A percentile compares a stretch with the other conserved stretches of the same genome.
These are phyloP conservation scores for Hypoxylon sp. DNA, from an alignment of 2,329 filamentous ascomycete genomes.

Conservation along the genomic window DNA sequence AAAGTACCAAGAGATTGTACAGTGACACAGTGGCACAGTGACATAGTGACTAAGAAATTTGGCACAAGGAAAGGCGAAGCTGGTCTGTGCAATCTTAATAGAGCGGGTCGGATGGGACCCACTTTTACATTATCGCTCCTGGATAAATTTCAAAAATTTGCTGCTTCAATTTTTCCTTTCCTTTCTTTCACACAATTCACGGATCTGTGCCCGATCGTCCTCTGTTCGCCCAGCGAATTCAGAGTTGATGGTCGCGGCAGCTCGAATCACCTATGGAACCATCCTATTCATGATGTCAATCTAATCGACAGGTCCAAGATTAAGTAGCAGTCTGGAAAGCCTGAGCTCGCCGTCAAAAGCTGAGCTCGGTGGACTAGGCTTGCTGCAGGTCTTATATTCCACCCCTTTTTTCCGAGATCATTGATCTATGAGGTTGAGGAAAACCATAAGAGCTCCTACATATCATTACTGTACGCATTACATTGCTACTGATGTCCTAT, in stretches of 20 bases:
- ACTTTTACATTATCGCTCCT: constrained; percentile 28
- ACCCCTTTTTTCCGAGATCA: constrained; percentile 89
- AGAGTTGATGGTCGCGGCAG: constrained; percentile 86
- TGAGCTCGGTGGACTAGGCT: constrained; percentile 75
- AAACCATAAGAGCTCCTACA: constrained; percentile 87
- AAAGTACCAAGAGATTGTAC: background rate
- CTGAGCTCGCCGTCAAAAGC: constrained; percentile 75
- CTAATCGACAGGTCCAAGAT: constrained; percentile 97
- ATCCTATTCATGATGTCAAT: constrained; percentile 84
- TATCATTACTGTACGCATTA: constrained; percentile 49
- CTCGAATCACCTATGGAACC: constrained; percentile 87
- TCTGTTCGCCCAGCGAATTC: constrained; percentile 71
- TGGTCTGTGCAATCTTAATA: constrained; percentile 27
- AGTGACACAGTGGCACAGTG: too few species aligned
- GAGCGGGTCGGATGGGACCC: too few species aligned
- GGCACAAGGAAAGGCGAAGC: background rate
- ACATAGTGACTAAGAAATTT: background rate
- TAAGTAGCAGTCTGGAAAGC: constrained; percentile 73
- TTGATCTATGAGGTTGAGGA: constrained; percentile 91
- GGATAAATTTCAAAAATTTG: constrained; percentile 56
- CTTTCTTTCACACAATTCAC: constrained; percentile 56
- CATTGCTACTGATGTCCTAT: background rate
- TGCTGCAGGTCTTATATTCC: constrained; percentile 86
- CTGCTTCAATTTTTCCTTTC: constrained; percentile 56
- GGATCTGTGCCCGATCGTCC: constrained; percentile 92